Conservation (phyloP, 2,329 filamentous ascomycete species). For the Proliferodiscus dingleyae region DNA sequence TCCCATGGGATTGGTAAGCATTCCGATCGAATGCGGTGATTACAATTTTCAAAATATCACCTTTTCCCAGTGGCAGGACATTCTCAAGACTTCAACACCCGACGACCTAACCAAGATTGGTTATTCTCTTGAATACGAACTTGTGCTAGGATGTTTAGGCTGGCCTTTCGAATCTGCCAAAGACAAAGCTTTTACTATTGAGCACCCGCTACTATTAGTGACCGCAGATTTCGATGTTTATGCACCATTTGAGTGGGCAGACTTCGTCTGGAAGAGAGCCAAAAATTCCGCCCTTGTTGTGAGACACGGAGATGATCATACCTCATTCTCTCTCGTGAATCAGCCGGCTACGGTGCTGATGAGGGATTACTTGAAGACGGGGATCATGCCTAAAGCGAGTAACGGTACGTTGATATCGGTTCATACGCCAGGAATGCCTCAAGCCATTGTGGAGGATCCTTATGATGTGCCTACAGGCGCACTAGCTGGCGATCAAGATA, state of each 20-base stretch:
- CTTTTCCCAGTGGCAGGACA: no score
- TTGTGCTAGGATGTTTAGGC: conserved; percentile 5
- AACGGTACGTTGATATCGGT: conserved; percentile 6
- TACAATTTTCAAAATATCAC: no score
- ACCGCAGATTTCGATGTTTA: conserved; percentile 6
- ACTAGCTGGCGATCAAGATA: conserved; percentile 8
- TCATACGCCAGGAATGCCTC: conserved; percentile 8
- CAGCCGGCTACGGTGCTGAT: conserved; percentile 9
- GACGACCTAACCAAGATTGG: no score
- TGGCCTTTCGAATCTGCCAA: conserved; percentile 10
- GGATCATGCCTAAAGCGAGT: conserved; percentile 2
- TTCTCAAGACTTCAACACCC: no score
- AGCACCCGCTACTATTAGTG: conserved; percentile 1
- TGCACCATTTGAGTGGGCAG: conserved; percentile 9
- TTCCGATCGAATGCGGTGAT: no score
- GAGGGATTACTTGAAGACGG: conserved; percentile 11
- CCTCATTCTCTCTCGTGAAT: conserved; percentile 5
- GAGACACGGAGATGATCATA: conserved; percentile 16
- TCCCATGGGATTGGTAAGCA: no score
- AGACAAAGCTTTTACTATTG: not conserved
- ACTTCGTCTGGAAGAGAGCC: conserved; percentile 2
- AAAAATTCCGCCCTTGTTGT: conserved; percentile 10
- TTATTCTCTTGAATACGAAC: no score
- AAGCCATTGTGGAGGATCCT: conserved; percentile 1
- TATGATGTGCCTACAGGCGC: conserved; percentile 9